Base-by-base conservation (phyloP, 2,329 filamentous ascomycete genomes). In the Penicillium vulpinum region DNA sequence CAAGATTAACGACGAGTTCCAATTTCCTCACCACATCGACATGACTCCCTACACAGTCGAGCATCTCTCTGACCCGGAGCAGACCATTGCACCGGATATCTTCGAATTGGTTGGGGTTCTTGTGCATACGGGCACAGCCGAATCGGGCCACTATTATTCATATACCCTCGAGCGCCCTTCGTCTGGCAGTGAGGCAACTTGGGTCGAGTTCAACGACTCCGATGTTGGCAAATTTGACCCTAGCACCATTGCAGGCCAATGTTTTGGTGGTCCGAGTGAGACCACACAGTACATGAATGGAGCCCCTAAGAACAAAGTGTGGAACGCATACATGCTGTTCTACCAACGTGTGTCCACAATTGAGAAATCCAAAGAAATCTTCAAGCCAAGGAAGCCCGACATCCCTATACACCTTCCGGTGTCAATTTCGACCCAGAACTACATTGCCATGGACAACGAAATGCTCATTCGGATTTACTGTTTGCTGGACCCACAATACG, bases 261-360 rank as follows among this genome's bases (percentile, higher is more conserved):
- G 92, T 65, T 96, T 92, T 76, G 90, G 90, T n/a, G 90, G 90
- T 1, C 70, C 78, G 5, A 86, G 88, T 57, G 82, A 81, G 56
- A 78, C 82, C 9, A 77, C 57, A 66, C 81, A 60, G 77, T 80
- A 67, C 74, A 78, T 65, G 76, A 77, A 58, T 18, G 69, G 72
- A 29, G 70, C 80, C 18, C 63, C 78, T 0, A 85, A 82, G 62
- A 84, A 87, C 66, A 93, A 92, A 73, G 83, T 84, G 5, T 78
- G 88, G 79, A 97, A 91, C 71, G 94, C 93, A 13, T 99, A 99
- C 73, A 97, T 99, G 90, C 82, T 99, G 9, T 97, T 99, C 73
- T 99, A 99, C 72, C 90, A 97, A 72, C 86, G 94, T 47, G 84
- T 87, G 4, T 87, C 87, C 0, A 84, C 85, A 5, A 80, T 92